phyloP scores from a whole-genome alignment of 345 rosid species.

The Citrus trifoliata region DNA sequence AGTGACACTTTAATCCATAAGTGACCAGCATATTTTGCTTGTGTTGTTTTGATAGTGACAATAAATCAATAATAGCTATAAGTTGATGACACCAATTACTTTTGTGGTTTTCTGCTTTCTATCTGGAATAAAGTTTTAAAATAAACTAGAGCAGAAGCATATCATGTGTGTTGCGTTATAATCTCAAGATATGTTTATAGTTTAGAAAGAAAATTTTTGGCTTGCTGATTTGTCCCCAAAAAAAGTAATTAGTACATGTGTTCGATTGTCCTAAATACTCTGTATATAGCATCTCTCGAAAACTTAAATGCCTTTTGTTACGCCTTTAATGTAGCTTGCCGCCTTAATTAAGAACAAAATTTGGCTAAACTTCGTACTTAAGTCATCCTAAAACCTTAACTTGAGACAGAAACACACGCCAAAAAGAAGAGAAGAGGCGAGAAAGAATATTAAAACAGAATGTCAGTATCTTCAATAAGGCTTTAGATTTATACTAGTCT shows the following conservation, averaged over 20 bases:
- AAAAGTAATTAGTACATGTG: not conserved
- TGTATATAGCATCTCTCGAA: not conserved
- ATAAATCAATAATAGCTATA: not conserved
- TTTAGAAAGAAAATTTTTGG: not conserved
- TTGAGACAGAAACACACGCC: too few species aligned
- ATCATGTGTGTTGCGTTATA: not conserved
- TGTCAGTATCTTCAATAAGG: too few species aligned
- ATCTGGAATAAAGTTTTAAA: not conserved
- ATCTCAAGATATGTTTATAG: not conserved
- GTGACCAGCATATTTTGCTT: constrained; percentile 8
- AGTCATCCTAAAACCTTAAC: too few species aligned
- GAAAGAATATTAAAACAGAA: too few species aligned
- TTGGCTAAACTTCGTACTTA: too few species aligned
- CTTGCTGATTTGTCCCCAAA: not conserved
- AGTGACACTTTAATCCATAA: constrained; percentile 1
- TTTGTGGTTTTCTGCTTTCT: not conserved
- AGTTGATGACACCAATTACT: not conserved
- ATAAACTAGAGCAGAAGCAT: not conserved
- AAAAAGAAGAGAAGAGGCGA: too few species aligned
- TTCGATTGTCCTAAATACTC: not conserved
- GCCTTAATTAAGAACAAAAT: too few species aligned
- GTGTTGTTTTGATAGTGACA: not conserved
- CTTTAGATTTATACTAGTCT: too few species aligned
- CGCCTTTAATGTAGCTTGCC: too few species aligned
- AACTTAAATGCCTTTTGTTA: not conserved